These are phyloP conservation scores for Kitagawia praeruptora DNA, from an alignment of 129 eudicot genomes.

Conservation along the genomic window DNA sequence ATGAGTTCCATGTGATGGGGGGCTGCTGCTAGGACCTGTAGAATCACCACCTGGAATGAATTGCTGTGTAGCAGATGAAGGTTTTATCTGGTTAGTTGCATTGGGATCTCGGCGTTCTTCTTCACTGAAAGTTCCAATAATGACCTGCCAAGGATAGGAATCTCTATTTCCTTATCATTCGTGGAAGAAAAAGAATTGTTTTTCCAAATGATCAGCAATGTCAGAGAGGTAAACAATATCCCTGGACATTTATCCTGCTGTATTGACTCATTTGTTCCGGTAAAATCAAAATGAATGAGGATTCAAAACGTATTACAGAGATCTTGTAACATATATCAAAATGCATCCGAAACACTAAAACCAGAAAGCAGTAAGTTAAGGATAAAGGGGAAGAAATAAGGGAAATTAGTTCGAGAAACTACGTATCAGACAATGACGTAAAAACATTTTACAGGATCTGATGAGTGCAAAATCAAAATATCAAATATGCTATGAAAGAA, in stretches of 20 bases:
- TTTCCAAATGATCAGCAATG: neutral
- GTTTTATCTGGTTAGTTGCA: neutral
- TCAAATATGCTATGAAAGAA: neutral
- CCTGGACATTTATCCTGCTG: neutral
- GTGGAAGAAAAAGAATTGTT: neutral
- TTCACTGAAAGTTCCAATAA: neutral
- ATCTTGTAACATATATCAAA: neutral
- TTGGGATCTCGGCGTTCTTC: neutral
- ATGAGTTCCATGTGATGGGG: neutral
- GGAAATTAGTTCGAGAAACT: neutral
- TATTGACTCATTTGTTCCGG: neutral
- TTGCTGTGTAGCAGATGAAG: neutral
- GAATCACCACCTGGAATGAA: neutral
- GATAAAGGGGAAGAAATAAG: neutral
- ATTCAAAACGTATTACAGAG: neutral
- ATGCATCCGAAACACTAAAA: neutral
- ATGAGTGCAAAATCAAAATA: neutral
- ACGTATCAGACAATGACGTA: neutral
- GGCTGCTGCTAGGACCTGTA: neutral
- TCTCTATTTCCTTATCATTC: neutral
- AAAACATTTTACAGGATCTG: neutral
- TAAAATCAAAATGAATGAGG: neutral
- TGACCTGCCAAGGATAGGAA: neutral
- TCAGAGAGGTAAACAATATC: neutral
- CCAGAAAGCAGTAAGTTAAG: neutral